Evolutionary conservation across 2,329 filamentous ascomycete genomes (phyloP).

Genomic region (Grosmannia clavigera): DNA sequence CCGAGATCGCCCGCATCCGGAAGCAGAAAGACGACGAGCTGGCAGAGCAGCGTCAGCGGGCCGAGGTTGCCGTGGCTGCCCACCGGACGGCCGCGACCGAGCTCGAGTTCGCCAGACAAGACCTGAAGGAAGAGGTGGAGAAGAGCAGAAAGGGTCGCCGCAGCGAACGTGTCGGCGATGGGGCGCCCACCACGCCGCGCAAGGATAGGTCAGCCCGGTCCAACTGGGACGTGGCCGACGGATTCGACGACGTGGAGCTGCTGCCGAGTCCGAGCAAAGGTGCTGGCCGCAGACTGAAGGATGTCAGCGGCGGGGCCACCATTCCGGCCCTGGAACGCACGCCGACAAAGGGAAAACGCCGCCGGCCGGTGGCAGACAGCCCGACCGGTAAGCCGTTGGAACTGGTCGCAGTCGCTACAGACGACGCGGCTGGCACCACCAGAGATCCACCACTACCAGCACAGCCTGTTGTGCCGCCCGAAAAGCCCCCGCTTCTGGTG

Average conservation of each 20-base stretch:
- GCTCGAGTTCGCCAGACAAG: conserved; percentile 59
- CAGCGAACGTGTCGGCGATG: conserved; percentile 16
- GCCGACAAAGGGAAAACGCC: conserved; percentile 59
- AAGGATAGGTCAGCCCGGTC: conserved; percentile 28
- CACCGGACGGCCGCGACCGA: conserved; percentile 55
- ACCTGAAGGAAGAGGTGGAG: conserved; percentile 50
- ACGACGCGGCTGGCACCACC: too few relatives aligned
- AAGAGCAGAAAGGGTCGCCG: conserved; percentile 24
- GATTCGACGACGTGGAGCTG: conserved; percentile 59
- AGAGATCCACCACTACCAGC: too few relatives aligned
- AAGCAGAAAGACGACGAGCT: conserved; percentile 52
- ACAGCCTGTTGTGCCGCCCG: background rate
- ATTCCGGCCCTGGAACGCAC: conserved; percentile 37
- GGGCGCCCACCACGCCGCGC: conserved; percentile 38
- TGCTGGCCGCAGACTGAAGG: conserved; percentile 23
- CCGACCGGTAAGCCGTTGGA: conserved; percentile 48
- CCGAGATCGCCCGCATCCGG: conserved; percentile 47
- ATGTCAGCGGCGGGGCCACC: conserved; percentile 27
- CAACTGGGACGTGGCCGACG: conserved; percentile 54
- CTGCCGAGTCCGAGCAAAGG: conserved; percentile 40
- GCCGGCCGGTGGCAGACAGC: conserved; percentile 52
- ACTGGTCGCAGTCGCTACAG: conserved; percentile 19
- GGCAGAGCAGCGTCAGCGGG: conserved; percentile 48
- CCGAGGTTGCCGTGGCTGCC: conserved; percentile 53
- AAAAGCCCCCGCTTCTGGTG: conserved; percentile 31